A percentile compares a stretch with the other conserved stretches of the same genome.
These are phyloP conservation scores for Alternaria brassicicola DNA, from an alignment of 2,329 filamentous ascomycete genomes.

Conservation along the genomic window DNA sequence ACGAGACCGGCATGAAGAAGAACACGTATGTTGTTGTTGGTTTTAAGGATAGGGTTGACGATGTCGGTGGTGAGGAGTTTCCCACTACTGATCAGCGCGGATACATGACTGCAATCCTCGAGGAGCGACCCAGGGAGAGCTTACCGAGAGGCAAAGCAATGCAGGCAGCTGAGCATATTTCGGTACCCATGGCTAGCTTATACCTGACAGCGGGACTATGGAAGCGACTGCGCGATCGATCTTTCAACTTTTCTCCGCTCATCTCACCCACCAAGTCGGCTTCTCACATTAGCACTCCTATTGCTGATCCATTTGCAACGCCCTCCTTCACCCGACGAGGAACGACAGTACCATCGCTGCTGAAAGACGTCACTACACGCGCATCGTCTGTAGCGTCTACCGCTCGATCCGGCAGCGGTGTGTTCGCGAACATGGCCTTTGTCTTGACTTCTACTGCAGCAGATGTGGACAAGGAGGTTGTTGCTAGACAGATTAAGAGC, in stretches of 20 bases:
- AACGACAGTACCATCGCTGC: slow-evolving; percentile 29
- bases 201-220: slow-evolving; percentile 55
- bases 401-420: slow-evolving; percentile 38
- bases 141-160: slow-evolving; percentile 28
- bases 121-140: slow-evolving; percentile 51
- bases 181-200: slow-evolving; percentile 50
- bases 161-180: slow-evolving; percentile 34
- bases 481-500: slow-evolving; percentile 68
- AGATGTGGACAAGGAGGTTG: slow-evolving; percentile 59
- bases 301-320: slow-evolving; percentile 49
- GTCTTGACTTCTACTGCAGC: slow-evolving; percentile 73
- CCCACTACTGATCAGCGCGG: slow-evolving; percentile 52
- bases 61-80: slow-evolving; percentile 33
- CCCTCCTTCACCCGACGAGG: slow-evolving; percentile 58
- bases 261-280: slow-evolving; percentile 24
- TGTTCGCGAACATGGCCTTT: slow-evolving; percentile 86
- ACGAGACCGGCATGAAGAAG: slow-evolving; percentile 52
- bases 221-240: slow-evolving; percentile 48
- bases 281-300: slow-evolving; percentile 35
- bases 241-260: slow-evolving; percentile 37
- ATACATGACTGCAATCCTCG: slow-evolving; percentile 48
- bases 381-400: slow-evolving; percentile 39
- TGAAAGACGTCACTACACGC: slow-evolving; percentile 35
- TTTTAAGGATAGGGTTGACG: slow-evolving; percentile 48
- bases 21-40: slow-evolving; percentile 53